Conservation (phyloP, 2,329 filamentous ascomycete genomes). For the Hirsutella minnesotensis region DNA sequence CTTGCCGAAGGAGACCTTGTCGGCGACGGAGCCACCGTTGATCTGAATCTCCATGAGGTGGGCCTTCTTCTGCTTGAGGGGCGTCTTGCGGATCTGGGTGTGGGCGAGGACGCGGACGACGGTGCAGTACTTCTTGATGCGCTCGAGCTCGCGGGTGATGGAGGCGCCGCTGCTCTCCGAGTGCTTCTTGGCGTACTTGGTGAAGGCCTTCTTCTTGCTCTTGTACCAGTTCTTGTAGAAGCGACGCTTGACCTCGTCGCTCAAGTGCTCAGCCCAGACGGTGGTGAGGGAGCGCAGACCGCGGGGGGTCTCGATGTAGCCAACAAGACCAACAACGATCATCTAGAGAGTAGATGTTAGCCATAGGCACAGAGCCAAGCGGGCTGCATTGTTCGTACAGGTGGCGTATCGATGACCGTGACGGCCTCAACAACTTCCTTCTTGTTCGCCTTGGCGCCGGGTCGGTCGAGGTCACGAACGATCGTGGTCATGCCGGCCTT, state of each 20-base stretch:
- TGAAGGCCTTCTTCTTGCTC: conserved; percentile 99
- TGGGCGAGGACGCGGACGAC: conserved; percentile 98
- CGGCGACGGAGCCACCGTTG: conserved; percentile 90
- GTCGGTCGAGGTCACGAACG: conserved; percentile 97
- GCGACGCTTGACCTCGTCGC: conserved; percentile 96
- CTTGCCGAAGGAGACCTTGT: conserved; percentile 95
- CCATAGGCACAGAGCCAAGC: conserved; percentile 64
- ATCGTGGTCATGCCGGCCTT: conserved; percentile 99
- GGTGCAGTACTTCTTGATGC: conserved; percentile 99
- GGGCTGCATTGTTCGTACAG: conserved; percentile 83
- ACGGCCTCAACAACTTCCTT: conserved; percentile 90
- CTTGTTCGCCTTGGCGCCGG: conserved; percentile 99
- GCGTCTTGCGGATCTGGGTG: conserved; percentile 98
- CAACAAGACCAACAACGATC: conserved; percentile 99
- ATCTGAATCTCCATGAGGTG: conserved; percentile 99
- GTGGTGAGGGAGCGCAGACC: conserved; percentile 98
- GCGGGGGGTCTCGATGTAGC: conserved; percentile 99
- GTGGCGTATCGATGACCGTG: conserved; percentile 82
- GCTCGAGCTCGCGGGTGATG: conserved; percentile 95
- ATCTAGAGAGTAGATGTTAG: conserved; percentile 69
- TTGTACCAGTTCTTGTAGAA: conserved; percentile 99
- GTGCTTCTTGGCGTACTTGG: conserved; percentile 99
- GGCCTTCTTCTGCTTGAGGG: conserved; percentile 99
- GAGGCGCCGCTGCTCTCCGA: conserved; percentile 82
- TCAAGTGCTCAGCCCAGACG: conserved; percentile 98